Evolutionary conservation across 306 rosid genomes (phyloP).

Genomic region (Oxytropis ochrocephala): DNA sequence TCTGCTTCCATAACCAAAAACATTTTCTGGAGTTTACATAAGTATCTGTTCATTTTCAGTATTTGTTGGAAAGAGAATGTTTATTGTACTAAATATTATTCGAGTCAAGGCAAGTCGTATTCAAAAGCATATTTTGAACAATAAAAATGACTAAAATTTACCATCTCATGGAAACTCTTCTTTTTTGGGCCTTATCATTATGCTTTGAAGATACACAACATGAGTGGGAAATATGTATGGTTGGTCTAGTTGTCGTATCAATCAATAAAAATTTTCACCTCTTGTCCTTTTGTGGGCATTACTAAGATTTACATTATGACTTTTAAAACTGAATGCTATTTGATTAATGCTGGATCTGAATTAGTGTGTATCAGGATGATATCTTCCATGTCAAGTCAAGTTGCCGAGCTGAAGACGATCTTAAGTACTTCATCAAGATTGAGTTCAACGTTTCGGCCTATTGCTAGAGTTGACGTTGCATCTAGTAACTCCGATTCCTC

Average conservation of each 20-base stretch:
- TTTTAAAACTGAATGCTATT: conserved; percentile 32
- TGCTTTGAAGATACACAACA: neutral
- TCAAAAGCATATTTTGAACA: conserved; percentile 9
- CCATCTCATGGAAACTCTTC: neutral
- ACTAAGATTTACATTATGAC: conserved; percentile 3
- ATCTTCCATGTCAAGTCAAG: conserved; percentile 76
- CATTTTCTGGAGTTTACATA: neutral
- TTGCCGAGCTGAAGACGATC: conserved; percentile 68
- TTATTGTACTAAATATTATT: neutral
- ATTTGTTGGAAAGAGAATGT: conserved; percentile 17
- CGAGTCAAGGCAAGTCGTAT: neutral
- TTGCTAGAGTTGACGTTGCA: conserved; percentile 48
- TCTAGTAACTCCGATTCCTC: conserved; percentile 82
- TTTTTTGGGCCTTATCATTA: neutral
- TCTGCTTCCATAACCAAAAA: neutral
- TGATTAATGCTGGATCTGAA: conserved; percentile 66
- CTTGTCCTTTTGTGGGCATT: conserved; percentile 19
- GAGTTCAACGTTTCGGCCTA: conserved; percentile 55
- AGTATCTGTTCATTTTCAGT: neutral
- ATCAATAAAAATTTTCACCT: conserved; percentile 11
- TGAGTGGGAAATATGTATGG: neutral
- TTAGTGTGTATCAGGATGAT: conserved; percentile 97
- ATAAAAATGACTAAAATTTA: neutral
- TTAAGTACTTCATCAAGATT: conserved; percentile 60
- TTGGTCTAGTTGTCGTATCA: neutral